Percentiles rank a stretch among this genome's conserved stretches.
Evolutionary conservation across 2,329 filamentous ascomycete species (phyloP).

Genomic region (Penicillium sp.): DNA sequence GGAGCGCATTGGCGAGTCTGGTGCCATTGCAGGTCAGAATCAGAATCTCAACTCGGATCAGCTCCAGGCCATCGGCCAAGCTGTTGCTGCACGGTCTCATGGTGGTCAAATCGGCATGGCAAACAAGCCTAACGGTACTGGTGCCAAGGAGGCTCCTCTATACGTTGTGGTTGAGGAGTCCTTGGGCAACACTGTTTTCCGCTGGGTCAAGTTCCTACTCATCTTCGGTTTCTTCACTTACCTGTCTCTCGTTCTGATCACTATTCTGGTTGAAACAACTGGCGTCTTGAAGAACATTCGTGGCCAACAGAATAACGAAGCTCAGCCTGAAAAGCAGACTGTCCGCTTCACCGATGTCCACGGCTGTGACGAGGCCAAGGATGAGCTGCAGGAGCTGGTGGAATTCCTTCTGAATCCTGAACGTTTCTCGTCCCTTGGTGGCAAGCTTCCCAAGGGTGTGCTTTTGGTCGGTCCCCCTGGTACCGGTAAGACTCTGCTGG

Average conservation of each 20-base stretch:
- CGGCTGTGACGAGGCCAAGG: constrained; percentile 96
- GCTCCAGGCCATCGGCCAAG: constrained; percentile 78
- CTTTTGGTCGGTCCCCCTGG: constrained; percentile 92
- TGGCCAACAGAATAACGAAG: constrained; percentile 73
- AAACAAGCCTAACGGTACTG: constrained; percentile 57
- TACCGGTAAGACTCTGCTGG: constrained; percentile 95
- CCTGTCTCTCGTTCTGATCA: constrained; percentile 74
- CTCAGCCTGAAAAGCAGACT: constrained; percentile 88
- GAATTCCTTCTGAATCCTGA: constrained; percentile 94
- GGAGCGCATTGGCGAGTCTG: constrained; percentile 53
- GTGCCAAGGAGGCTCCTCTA: constrained; percentile 79
- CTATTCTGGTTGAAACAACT: constrained; percentile 78
- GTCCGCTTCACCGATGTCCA: constrained; percentile 92
- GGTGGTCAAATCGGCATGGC: constrained; percentile 65
- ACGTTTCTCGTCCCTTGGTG: constrained; percentile 88
- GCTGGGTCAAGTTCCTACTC: constrained; percentile 85
- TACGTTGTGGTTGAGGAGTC: constrained; percentile 96
- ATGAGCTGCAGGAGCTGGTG: constrained; percentile 94
- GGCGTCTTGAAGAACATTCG: constrained; percentile 78
- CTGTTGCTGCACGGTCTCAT: constrained; percentile 70
- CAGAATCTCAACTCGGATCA: constrained; percentile 59
- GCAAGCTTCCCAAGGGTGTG: constrained; percentile 95
- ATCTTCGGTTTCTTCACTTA: constrained; percentile 80
- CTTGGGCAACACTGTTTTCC: constrained; percentile 75
- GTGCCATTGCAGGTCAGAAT: constrained; percentile 28